These are phyloP conservation scores for Penicillium sp. DNA, from an alignment of 2,329 filamentous ascomycete species.

Conservation along the genomic window DNA sequence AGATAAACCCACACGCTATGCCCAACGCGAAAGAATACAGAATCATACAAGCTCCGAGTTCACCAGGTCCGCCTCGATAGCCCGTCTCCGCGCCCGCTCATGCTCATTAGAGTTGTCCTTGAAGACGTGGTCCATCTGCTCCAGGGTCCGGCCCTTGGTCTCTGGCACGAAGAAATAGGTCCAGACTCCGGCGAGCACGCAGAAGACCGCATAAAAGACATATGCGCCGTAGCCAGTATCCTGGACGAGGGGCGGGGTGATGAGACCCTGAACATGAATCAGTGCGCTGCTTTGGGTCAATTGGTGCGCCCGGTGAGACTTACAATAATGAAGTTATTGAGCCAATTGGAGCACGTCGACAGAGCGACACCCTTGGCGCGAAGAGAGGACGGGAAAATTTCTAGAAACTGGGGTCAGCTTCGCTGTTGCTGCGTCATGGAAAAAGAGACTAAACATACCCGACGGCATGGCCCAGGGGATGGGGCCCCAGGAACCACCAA, in stretches of 20 bases:
- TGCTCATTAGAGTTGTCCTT: conserved; percentile 37
- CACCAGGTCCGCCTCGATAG: conserved; percentile 35
- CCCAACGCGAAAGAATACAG: too few species aligned
- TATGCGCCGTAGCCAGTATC: conserved; percentile 55
- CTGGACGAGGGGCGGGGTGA: conserved; percentile 62
- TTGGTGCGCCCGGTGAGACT: conserved; percentile 26
- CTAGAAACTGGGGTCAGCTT: conserved; percentile 30
- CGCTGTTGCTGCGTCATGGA: not conserved
- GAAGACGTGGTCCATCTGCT: conserved; percentile 53
- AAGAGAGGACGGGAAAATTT: conserved; percentile 62
- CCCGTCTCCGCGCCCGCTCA: conserved; percentile 29
- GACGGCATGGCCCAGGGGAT: conserved; percentile 47
- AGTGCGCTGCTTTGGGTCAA: conserved; percentile 1
- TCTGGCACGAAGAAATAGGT: conserved; percentile 57
- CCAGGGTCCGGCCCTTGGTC: conserved; percentile 55
- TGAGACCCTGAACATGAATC: conserved; percentile 48
- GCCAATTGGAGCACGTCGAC: conserved; percentile 62
- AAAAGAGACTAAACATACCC: conserved; percentile 21
- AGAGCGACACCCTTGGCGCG: conserved; percentile 65
- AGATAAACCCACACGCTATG: too few species aligned
- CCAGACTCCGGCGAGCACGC: conserved; percentile 51
- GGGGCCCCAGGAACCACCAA: conserved; percentile 59
- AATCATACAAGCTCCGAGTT: conserved; percentile 13
- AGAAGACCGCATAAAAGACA: conserved; percentile 59
- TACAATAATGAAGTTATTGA: conserved; percentile 62